These are phyloP conservation scores for Calonectria ilicicola DNA, from an alignment of 2,329 filamentous ascomycete species.

Conservation along the genomic window DNA sequence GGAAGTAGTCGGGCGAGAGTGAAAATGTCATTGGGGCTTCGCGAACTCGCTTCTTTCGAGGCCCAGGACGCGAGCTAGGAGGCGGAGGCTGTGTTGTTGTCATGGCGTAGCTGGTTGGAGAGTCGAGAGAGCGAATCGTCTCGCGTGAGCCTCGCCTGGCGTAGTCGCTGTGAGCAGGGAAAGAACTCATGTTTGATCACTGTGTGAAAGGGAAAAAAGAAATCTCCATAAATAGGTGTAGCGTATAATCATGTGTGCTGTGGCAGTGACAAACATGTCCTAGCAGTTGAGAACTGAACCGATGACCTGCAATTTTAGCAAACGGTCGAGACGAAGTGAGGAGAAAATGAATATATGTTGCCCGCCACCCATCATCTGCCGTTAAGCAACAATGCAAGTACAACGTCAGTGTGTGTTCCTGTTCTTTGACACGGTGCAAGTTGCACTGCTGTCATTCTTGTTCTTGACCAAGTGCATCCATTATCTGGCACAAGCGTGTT, in stretches of 20 bases:
- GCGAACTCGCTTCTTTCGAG: background rate
- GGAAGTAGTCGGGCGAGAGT: background rate
- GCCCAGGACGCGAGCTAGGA: background rate
- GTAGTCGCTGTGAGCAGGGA: background rate
- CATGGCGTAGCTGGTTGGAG: background rate
- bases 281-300: background rate
- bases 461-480: background rate
- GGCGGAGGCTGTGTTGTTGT: background rate
- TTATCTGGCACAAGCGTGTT: background rate
- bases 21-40: background rate
- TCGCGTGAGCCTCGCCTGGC: background rate
- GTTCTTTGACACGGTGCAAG: background rate
- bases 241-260: background rate
- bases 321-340: background rate
- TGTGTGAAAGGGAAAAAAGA: background rate
- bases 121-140: slow-evolving; percentile 9
- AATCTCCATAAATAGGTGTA: background rate
- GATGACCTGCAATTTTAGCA: background rate
- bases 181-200: slow-evolving; percentile 3
- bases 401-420: background rate
- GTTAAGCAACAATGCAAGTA: background rate
- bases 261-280: background rate
- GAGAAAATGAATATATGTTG: background rate
- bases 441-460: background rate
- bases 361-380: background rate